Base-by-base conservation (phyloP, 805 yeast species). In the Barnettozyma vustinii region DNA sequence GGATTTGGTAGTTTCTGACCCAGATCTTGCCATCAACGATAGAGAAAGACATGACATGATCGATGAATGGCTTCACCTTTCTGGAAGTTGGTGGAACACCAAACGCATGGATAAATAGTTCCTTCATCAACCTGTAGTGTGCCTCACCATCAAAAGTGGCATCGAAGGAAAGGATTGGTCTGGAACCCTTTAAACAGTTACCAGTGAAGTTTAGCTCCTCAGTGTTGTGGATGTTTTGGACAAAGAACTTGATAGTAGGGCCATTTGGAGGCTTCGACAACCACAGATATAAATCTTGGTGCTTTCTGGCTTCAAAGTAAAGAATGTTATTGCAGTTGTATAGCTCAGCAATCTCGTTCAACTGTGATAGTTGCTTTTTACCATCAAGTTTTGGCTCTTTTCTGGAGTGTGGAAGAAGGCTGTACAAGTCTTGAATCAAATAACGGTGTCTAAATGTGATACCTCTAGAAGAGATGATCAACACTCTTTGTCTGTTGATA, bases 121-220 rank as follows among this genome's bases (percentile, higher is more conserved):
- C 98, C 69, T 89, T 91, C 66, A 91, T 76, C 52, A 94, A 76
- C 62, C 71, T 76, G 62, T 75, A 73, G 63, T 91, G 96, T 41
- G 85, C 83, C 18, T 74, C 69, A 25, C 75, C 74, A 48, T 84
- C 88, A 68, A 94, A 94, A 25, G 83, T 64, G 52, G 77, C 75
- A 67, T 91, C 99, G 65, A 94, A 94, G 44, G 96, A 87, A 55
- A 94, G 75, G 37, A 94, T 69, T 6, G 99, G 99, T 66, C 99
- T 81, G 15, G 97, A 89, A 6, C 99, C 99, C 67, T 85, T 88
- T 55, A 94, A 73, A 64, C 97, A 89, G 71, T 94, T 94, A 45
- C 99, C 99, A 12, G 96, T 90, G 72, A 94, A 94, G 66, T 94
- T 91, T 55, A 94, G 75, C 69, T 94, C 99, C 63, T 91, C 96